A percentile compares a stretch with the other conserved stretches of the same genome.
Conservation (phyloP, 2,329 filamentous ascomycete species). For the Penicillium hordei region DNA sequence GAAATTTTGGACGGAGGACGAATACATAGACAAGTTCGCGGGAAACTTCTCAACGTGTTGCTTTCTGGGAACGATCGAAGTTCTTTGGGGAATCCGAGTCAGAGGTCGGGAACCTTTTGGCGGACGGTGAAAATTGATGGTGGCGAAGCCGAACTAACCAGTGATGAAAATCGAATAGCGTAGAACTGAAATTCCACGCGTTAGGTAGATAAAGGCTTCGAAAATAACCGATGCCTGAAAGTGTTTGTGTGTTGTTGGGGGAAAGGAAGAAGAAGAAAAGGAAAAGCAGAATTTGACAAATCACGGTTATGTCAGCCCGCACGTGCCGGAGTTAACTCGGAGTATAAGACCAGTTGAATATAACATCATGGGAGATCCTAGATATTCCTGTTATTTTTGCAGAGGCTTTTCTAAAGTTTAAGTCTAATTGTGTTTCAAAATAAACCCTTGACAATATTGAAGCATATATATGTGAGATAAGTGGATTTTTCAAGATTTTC, state of each 20-base stretch:
- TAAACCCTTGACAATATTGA: neutral
- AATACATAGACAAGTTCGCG: slow-evolving; percentile 88
- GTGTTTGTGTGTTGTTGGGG: slow-evolving; percentile 11
- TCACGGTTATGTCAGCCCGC: slow-evolving; percentile 26
- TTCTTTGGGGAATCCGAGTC: slow-evolving; percentile 30
- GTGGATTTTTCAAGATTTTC: neutral
- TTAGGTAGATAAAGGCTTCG: slow-evolving; percentile 15
- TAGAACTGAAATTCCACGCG: slow-evolving; percentile 20
- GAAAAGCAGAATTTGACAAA: slow-evolving; percentile 26
- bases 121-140: slow-evolving; percentile 18
- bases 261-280: slow-evolving; percentile 22
- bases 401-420: neutral
- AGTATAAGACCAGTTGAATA: neutral
- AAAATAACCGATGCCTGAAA: slow-evolving; percentile 9
- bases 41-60: slow-evolving; percentile 33
- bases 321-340: slow-evolving; percentile 23
- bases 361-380: neutral
- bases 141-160: slow-evolving; percentile 22
- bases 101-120: slow-evolving; percentile 21
- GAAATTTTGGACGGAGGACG: slow-evolving; percentile 92
- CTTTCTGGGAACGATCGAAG: slow-evolving; percentile 39
- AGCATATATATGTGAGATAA: neutral
- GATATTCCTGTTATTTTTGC: neutral
- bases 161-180: slow-evolving; percentile 2
- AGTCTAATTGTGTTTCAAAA: neutral